Evolutionary conservation across 352 stramenopile species (phyloP), one percentile per base, ranked within the genome.

Genomic region (Phytopythium mirpurense): DNA sequence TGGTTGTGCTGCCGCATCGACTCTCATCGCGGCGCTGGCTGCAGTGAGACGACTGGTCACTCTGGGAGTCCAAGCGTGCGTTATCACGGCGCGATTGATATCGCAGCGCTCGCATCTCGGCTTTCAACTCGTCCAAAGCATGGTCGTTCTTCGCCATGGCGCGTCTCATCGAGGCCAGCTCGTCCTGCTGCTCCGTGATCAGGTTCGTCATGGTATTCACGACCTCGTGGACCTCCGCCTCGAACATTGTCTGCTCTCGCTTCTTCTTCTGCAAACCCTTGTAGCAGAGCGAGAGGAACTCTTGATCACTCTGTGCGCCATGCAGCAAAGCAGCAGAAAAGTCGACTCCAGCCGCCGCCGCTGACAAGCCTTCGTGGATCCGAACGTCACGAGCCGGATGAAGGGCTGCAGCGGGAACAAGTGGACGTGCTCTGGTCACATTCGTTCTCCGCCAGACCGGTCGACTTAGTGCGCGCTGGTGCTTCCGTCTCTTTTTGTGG

Each of bases 111-210:
- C 50, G 43, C 18, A 73, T 34, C 24, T 76, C 56, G 0, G 49
- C 62, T 34, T 53, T 63, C 5, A 76, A 27, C 10, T 14, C 38
- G 38, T 65, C 37, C 6, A 80, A 54, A 44, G 60, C 40, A 23
- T 60, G 38, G 14, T 68, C 41, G 27, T 73, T 66, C 11, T 50
- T 53, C 36, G 29, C 19, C 32, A 52, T 18, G 52, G 29, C 14
- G 43, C 42, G 12, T 19, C 21, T 24, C 51, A 68, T 24, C 14
- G 56, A 50, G 31, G 47, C 29, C 27, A 68, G 46, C 18, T 68
- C 62, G 15, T 68, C 51, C 37, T 81, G 70, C n/a, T 84, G 73
- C 35, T 83, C 72, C 11, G 63, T 62, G 15, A 83, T 60, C 14
- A 83, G 49, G 29, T 23, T 60, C 16, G 68, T 78, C 54, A 81